Percentiles rank a stretch among this genome's conserved stretches.
Evolutionary conservation across 495 filamentous ascomycete species (phyloP).

Genomic region (Terfezia claveryi): DNA sequence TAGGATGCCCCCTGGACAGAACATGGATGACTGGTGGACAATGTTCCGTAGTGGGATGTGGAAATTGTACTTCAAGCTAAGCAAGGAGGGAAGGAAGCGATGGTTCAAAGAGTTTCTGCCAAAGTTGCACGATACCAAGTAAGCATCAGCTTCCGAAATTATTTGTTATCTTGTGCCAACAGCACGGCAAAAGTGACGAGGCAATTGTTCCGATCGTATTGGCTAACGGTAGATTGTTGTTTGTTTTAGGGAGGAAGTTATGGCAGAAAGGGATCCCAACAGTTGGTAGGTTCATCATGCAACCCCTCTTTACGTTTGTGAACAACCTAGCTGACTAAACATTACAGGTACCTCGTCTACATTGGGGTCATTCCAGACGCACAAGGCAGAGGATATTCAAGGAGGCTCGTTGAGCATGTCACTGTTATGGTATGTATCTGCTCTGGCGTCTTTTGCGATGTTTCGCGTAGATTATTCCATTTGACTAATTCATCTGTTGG

Average conservation of each 20-base stretch:
- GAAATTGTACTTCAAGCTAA: constrained; percentile 47
- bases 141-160: constrained; percentile 2
- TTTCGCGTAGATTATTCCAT: not conserved
- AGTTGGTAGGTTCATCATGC: constrained; percentile 28
- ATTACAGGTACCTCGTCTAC: constrained; percentile 45
- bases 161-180: no score
- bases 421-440: constrained; percentile 31
- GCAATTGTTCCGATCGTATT: no score
- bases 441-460: not conserved
- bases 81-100: constrained; percentile 42
- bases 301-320: not conserved
- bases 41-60: constrained; percentile 50
- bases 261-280: constrained; percentile 39
- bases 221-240: not conserved
- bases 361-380: constrained; percentile 45
- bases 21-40: constrained; percentile 50
- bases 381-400: constrained; percentile 46
- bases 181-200: no score
- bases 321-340: constrained; percentile 2
- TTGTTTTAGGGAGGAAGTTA: constrained; percentile 14
- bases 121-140: constrained; percentile 50
- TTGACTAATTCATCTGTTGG: constrained; percentile 6
- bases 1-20: constrained; percentile 56
- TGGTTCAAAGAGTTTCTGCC: constrained; percentile 61
- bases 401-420: constrained; percentile 42